Base-by-base conservation (phyloP, 352 stramenopile genomes). In the Phytophthora europaea region DNA sequence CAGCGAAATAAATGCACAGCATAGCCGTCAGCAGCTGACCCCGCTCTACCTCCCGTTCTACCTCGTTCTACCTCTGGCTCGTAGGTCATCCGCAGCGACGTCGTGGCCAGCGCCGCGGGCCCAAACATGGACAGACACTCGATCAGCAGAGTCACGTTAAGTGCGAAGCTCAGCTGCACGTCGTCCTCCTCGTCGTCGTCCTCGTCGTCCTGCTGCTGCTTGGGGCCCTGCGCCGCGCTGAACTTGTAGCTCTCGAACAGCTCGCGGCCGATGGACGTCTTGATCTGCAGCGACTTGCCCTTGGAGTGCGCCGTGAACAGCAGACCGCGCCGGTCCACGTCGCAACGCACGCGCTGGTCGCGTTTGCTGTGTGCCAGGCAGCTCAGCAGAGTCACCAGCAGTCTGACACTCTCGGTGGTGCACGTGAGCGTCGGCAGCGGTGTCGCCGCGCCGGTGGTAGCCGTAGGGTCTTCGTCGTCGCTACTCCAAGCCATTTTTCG, bases 281-380 rank as follows among this genome's bases (percentile, higher is more conserved):
- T 96, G 74, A 96, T 83, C 83, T 96, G 90, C 28, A 96, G 79
- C 65, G 88, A 94, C 65, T 96, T 96, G 54, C 90, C 88, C 55
- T 89, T 91, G n/a, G 89, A 95, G 57, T 95, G 85, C 28, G 81
- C 71, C 5, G 88, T 95, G 69, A 96, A 94, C 3, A 94, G 74
- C 70, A 93, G 58, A 36, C 90, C 88, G 7, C 72, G 70, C 9
- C 38, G 26, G 58, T 96, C 90, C 45, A 91, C 79, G 70, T 96
- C 88, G 54, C 88, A 95, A 20, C 85, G 87, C 13, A 96, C 81
- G 63, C 88, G 90, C 67, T 94, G 83, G 61, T 95, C 88, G 60
- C 91, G 93, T 62, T 90, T 93, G 51, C 85, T 74, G 26, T 85
- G 74, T 34, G 83, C 74, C 23, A 96, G 61, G 38, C 87, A 95